These are phyloP conservation scores for Stellera chamaejasme DNA, from an alignment of 345 rosid species.

Conservation along the genomic window DNA sequence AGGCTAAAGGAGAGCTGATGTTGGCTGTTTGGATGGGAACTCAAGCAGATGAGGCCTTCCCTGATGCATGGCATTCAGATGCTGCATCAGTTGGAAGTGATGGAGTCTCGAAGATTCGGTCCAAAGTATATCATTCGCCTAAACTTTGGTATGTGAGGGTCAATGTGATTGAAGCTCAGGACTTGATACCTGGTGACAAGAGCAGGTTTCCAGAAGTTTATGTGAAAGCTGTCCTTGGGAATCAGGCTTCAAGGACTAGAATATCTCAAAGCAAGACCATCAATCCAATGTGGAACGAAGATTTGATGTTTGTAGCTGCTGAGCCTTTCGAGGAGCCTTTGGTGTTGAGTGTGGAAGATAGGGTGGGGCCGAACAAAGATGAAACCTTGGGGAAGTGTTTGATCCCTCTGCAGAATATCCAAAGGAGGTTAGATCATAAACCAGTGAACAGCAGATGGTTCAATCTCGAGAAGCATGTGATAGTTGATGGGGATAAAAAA, in stretches of 20 bases:
- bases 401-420: constrained; percentile 51
- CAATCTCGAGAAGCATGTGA: constrained; percentile 73
- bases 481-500: constrained; percentile 70
- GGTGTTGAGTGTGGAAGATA: constrained; percentile 69
- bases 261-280: constrained; percentile 56
- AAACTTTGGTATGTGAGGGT: constrained; percentile 96
- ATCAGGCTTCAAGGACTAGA: constrained; percentile 60
- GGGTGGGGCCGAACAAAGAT: constrained; percentile 64
- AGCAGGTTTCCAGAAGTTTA: constrained; percentile 75
- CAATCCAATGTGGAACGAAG: constrained; percentile 97
- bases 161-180: constrained; percentile 96
- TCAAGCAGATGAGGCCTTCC: constrained; percentile 94
- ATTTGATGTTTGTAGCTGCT: constrained; percentile 85
- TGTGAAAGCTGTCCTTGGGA: constrained; percentile 63
- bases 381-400: constrained; percentile 57
- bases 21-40: constrained; percentile 99
- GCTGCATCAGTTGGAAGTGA: constrained; percentile 69
- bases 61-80: constrained; percentile 98
- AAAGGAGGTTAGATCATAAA: constrained; percentile 77
- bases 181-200: constrained; percentile 65
- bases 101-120: constrained; percentile 56
- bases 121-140: constrained; percentile 89
- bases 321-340: constrained; percentile 89
- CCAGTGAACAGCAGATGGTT: constrained; percentile 70
- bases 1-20: constrained; percentile 85